phyloP scores from a whole-genome alignment of 1,284 basidiomycete genomes.

The Trametes pubescens region DNA sequence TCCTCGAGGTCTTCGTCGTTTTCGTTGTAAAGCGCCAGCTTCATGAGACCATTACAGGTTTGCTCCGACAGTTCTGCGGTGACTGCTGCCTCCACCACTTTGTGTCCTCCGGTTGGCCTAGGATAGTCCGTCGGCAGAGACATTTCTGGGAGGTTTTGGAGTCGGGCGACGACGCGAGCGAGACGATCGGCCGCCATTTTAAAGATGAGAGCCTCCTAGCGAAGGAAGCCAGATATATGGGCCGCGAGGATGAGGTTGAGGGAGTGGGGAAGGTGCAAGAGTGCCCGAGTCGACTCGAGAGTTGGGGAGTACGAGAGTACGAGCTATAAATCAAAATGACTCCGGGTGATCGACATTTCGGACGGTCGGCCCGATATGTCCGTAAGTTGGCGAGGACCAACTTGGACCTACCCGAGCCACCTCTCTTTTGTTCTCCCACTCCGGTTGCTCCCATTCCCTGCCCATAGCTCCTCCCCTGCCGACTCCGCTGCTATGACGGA shows the following conservation, averaged over 20 bases:
- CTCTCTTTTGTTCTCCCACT: background rate
- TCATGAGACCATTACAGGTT: conserved; percentile 74
- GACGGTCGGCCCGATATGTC: conserved; percentile 13
- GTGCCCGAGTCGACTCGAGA: no score
- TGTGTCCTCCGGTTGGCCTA: conserved; percentile 76
- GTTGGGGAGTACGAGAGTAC: no score
- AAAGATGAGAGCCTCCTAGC: background rate
- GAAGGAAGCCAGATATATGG: background rate
- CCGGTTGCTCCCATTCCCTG: background rate
- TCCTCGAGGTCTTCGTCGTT: conserved; percentile 62
- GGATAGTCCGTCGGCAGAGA: conserved; percentile 98
- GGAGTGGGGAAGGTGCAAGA: background rate
- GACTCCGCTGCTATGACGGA: conserved; percentile 9
- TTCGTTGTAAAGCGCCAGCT: conserved; percentile 77
- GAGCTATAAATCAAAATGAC: conserved; percentile 16
- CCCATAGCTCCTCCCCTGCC: no score
- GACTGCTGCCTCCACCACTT: conserved; percentile 83
- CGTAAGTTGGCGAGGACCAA: conserved; percentile 15
- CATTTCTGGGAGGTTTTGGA: conserved; percentile 87
- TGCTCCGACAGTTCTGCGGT: conserved; percentile 71
- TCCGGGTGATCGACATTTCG: conserved; percentile 17
- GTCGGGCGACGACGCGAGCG: conserved; percentile 62
- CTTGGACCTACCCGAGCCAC: conserved; percentile 19
- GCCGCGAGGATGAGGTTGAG: background rate
- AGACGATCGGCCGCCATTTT: conserved; percentile 52